Evolutionary conservation across 345 rosid genomes (phyloP).

Genomic region (Eucalyptus curtisii): DNA sequence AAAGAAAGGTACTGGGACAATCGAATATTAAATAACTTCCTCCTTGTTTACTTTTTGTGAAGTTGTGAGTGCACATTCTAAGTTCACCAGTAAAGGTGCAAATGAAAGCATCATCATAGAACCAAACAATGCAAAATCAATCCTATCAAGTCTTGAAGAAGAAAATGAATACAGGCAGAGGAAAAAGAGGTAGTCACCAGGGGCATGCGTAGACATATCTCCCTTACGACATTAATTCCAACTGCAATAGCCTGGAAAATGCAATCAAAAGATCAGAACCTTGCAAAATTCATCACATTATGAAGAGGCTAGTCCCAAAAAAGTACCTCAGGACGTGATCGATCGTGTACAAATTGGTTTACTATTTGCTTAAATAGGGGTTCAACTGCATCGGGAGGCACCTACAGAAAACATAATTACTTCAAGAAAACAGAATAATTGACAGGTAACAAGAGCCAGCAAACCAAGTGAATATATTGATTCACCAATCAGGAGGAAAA

Average conservation of each 20-base stretch:
- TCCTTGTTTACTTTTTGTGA: background rate
- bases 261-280: background rate
- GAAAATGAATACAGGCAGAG: background rate
- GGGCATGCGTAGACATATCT: constrained; percentile 88
- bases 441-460: background rate
- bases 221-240: constrained; percentile 81
- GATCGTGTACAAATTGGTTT: constrained; percentile 88
- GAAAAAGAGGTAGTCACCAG: constrained; percentile 35
- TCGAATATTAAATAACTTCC: background rate
- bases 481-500: background rate
- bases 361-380: constrained; percentile 89
- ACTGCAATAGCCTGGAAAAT: constrained; percentile 73
- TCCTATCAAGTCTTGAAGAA: background rate
- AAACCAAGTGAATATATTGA: background rate
- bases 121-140: background rate
- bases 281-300: background rate
- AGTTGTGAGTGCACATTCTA: background rate
- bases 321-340: constrained; percentile 82
- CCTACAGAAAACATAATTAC: constrained; percentile 25
- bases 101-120: background rate
- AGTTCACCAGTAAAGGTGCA: background rate
- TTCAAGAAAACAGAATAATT: background rate
- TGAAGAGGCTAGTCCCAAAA: background rate
- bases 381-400: constrained; percentile 98
- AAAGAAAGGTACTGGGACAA: background rate